These are phyloP conservation scores for Tolypocladium amazonense DNA, from an alignment of 2,329 filamentous ascomycete species.

Conservation along the genomic window DNA sequence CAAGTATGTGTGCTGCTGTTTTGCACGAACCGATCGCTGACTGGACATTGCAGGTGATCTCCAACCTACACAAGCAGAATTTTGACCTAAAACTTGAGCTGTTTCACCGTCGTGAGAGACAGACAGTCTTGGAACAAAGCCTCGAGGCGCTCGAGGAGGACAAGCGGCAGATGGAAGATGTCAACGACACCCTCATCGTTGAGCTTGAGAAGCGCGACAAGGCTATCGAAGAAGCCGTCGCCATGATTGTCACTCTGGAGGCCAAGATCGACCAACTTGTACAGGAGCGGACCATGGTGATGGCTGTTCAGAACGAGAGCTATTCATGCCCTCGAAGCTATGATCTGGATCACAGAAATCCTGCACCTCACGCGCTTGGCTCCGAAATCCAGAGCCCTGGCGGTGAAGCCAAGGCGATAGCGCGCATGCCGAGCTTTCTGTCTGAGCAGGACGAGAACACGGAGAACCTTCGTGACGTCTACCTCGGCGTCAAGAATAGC, in stretches of 20 bases:
- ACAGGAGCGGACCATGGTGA: slow-evolving; percentile 42
- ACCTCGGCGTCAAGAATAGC: slow-evolving; percentile 39
- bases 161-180: slow-evolving; percentile 41
- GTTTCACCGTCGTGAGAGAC: slow-evolving; percentile 56
- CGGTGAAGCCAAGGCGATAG: slow-evolving; percentile 28
- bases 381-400: slow-evolving; percentile 10
- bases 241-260: slow-evolving; percentile 57
- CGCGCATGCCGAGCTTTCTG: slow-evolving; percentile 54
- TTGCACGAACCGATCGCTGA: slow-evolving; percentile 1
- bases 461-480: slow-evolving; percentile 50
- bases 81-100: slow-evolving; percentile 68
- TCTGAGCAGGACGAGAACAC: slow-evolving; percentile 49
- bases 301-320: slow-evolving; percentile 34
- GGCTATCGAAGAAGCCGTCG: slow-evolving; percentile 59
- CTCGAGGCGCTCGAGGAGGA: slow-evolving; percentile 44
- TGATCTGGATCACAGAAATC: slow-evolving; percentile 14
- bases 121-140: slow-evolving; percentile 46
- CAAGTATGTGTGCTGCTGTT: slow-evolving; percentile 31
- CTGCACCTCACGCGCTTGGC: slow-evolving; percentile 6
- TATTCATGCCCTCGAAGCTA: slow-evolving; percentile 21
- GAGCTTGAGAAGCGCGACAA: slow-evolving; percentile 60
- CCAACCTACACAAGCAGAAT: slow-evolving; percentile 63
- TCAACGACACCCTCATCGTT: slow-evolving; percentile 46
- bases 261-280: slow-evolving; percentile 43
- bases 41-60: slow-evolving; percentile 39